phyloP scores from a whole-genome alignment of 352 stramenopile species.

The Sclerospora graminicola region DNA sequence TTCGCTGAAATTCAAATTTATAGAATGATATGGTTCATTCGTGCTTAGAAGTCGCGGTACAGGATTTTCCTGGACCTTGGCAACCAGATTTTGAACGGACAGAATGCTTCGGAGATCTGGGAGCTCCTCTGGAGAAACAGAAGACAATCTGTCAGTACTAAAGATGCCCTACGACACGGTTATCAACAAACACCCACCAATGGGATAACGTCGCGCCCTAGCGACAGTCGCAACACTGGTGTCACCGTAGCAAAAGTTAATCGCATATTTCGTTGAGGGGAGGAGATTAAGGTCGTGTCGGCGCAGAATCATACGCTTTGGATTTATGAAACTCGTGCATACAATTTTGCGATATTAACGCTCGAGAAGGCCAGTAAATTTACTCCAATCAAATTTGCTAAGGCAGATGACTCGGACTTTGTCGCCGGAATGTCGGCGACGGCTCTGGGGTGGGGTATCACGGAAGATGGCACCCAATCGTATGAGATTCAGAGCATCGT shows the following conservation, averaged over 20 bases:
- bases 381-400: too few species aligned
- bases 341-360: too few species aligned
- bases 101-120: constrained; percentile 47
- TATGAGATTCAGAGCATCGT: too few species aligned
- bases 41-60: constrained; percentile 11
- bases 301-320: too few species aligned
- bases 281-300: too few species aligned
- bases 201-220: constrained; percentile 14
- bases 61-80: constrained; percentile 23
- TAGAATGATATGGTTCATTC: constrained; percentile 8
- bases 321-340: too few species aligned
- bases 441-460: too few species aligned
- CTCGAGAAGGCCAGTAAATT: too few species aligned
- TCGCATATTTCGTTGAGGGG: too few species aligned
- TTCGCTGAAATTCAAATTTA: constrained; percentile 14
- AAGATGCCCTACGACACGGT: neutral
- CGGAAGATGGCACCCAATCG: too few species aligned
- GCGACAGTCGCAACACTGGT: constrained; percentile 15
- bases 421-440: too few species aligned
- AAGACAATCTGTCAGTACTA: constrained; percentile 1
- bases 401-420: too few species aligned
- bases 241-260: constrained; percentile 3
- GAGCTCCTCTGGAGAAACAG: constrained; percentile 22
- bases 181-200: constrained; percentile 14
- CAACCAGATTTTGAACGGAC: constrained; percentile 39